Evolutionary conservation across 2,329 filamentous ascomycete species (phyloP).

Genomic region (Colletotrichum neosansevieriae): DNA sequence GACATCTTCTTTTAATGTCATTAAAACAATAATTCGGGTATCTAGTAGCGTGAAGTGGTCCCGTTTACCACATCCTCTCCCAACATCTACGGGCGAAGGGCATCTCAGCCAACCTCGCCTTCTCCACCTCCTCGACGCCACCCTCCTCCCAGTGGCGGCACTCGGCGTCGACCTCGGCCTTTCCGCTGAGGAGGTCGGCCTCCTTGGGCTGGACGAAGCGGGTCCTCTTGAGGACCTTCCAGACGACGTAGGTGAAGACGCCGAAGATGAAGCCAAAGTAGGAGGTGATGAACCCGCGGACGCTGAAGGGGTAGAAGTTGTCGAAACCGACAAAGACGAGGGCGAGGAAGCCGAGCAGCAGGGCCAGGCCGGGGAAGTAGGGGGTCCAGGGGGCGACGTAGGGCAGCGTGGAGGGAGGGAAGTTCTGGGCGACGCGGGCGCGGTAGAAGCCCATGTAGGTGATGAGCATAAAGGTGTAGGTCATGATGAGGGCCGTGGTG

Average conservation of each 20-base stretch:
- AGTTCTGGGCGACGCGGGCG: constrained; percentile 64
- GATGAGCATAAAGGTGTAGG: constrained; percentile 62
- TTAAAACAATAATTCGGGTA: constrained; percentile 19
- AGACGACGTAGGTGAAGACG: constrained; percentile 69
- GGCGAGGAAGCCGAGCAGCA: constrained; percentile 59
- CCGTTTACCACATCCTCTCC: constrained; percentile 54
- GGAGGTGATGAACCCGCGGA: constrained; percentile 62
- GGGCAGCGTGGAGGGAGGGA: constrained; percentile 61
- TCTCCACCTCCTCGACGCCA: constrained; percentile 59
- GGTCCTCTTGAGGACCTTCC: constrained; percentile 75
- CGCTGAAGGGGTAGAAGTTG: constrained; percentile 63
- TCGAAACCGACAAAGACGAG: constrained; percentile 70
- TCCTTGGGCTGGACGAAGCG: constrained; percentile 66
- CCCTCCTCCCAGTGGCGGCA: constrained; percentile 59
- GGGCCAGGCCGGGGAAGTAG: constrained; percentile 62
- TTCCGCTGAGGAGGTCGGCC: constrained; percentile 71
- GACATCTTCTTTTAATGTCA: background rate
- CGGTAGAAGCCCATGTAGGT: constrained; percentile 62
- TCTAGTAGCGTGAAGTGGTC: background rate
- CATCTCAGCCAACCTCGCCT: constrained; percentile 51
- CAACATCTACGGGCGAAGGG: constrained; percentile 50
- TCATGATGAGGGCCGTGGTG: constrained; percentile 70
- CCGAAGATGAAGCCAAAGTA: constrained; percentile 68
- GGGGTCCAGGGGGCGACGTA: constrained; percentile 65
- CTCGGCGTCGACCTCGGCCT: constrained; percentile 74